phyloP scores from a whole-genome alignment of 2,329 filamentous ascomycete species.

The Trichoderma atrobrunneum region DNA sequence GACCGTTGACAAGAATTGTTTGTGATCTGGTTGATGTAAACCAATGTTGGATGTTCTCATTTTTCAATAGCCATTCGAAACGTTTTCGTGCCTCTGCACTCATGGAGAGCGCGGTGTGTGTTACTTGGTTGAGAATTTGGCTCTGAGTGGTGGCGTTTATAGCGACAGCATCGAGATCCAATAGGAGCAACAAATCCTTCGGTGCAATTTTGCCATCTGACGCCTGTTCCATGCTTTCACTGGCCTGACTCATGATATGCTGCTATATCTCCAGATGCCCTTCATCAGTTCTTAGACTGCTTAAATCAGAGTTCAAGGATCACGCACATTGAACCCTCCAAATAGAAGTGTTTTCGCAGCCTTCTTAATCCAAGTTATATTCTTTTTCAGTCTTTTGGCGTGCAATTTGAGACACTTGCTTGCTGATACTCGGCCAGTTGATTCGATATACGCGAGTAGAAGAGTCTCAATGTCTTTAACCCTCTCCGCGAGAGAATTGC shows the following conservation, averaged over 20 bases:
- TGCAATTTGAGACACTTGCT: background rate
- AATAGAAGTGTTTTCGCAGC: background rate
- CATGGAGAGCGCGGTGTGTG: accelerated
- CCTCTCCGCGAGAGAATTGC: background rate
- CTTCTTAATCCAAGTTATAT: background rate
- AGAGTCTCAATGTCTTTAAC: too few species aligned
- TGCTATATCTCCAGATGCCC: background rate
- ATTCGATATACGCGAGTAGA: background rate
- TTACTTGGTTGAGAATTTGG: accelerated
- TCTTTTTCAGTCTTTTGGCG: background rate
- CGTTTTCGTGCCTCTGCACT: background rate
- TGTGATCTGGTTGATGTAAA: background rate
- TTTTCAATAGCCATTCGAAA: background rate
- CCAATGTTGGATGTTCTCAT: background rate
- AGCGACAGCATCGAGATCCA: background rate
- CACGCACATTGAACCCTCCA: background rate
- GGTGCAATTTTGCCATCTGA: background rate
- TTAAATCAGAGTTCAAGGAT: background rate
- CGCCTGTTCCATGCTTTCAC: background rate
- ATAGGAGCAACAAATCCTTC: background rate
- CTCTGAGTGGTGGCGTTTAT: background rate
- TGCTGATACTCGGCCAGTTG: background rate
- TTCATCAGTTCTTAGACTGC: background rate
- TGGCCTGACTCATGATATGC: background rate
- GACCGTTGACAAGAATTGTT: background rate